Evolutionary conservation across 2,329 filamentous ascomycete genomes (phyloP).

Genomic region (Emergomyces orientalis): DNA sequence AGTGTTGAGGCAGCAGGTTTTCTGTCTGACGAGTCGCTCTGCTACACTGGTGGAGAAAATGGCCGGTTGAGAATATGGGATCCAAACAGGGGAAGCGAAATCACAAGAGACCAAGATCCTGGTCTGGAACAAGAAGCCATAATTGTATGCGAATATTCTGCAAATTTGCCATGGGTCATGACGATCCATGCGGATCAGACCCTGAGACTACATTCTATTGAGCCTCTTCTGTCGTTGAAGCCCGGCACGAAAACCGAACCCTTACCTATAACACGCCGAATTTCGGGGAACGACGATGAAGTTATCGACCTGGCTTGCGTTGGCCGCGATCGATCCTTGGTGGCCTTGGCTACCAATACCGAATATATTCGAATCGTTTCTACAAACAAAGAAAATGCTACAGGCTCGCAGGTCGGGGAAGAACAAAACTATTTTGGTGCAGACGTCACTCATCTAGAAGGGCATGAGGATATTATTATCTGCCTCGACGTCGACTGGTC

Average conservation of each 20-base stretch:
- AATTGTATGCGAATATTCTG: slow-evolving; percentile 58
- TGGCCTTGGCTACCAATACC: slow-evolving; percentile 89
- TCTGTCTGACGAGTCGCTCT: slow-evolving; percentile 57
- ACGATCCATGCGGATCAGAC: slow-evolving; percentile 87
- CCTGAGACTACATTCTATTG: slow-evolving; percentile 59
- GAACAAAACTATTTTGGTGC: slow-evolving; percentile 66
- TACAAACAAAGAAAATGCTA: slow-evolving; percentile 16
- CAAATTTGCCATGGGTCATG: slow-evolving; percentile 59
- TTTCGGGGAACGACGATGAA: slow-evolving; percentile 95
- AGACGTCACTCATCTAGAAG: slow-evolving; percentile 75
- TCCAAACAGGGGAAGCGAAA: slow-evolving; percentile 63
- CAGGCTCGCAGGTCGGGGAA: slow-evolving; percentile 26
- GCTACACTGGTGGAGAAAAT: slow-evolving; percentile 77
- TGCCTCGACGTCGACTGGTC: slow-evolving; percentile 94
- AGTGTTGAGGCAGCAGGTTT: slow-evolving; percentile 79
- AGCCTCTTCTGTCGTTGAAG: slow-evolving; percentile 28
- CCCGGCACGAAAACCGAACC: slow-evolving; percentile 43
- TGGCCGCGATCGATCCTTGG: slow-evolving; percentile 65
- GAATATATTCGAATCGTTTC: slow-evolving; percentile 87
- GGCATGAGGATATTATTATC: slow-evolving; percentile 92
- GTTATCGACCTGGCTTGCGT: slow-evolving; percentile 91
- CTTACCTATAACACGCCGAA: slow-evolving; percentile 59
- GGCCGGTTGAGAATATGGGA: slow-evolving; percentile 79
- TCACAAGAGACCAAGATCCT: slow-evolving; percentile 62
- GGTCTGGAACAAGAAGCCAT: slow-evolving; percentile 57